A percentile compares a stretch with the other conserved stretches of the same genome.
phyloP scores from a whole-genome alignment of 2,329 filamentous ascomycete species.

The Claviceps spartinae region DNA sequence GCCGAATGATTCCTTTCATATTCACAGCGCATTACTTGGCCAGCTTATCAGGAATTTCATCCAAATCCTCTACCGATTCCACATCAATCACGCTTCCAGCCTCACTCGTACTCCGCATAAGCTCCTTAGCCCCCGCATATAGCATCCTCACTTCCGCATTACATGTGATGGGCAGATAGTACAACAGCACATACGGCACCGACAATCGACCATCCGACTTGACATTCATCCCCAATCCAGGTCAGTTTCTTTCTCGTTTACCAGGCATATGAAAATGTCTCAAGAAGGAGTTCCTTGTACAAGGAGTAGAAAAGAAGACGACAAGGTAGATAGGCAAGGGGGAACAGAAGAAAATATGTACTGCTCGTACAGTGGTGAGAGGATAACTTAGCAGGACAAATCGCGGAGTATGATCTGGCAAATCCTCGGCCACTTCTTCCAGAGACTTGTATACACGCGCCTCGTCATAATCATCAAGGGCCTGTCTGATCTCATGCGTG shows the following conservation, averaged over 20 bases:
- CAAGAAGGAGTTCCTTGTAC: no score
- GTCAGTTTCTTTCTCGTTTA: not conserved
- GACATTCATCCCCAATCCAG: not conserved
- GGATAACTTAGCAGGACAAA: conserved; percentile 89
- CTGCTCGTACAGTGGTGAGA: conserved; percentile 23
- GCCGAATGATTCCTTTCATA: not conserved
- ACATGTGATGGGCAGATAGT: conserved; percentile 87
- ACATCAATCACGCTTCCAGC: conserved; percentile 82
- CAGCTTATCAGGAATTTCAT: conserved; percentile 61
- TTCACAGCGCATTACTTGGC: conserved; percentile 12
- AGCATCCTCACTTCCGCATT: conserved; percentile 81
- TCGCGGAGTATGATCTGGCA: conserved; percentile 83
- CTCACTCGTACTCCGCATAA: conserved; percentile 87
- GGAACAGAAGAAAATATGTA: not conserved
- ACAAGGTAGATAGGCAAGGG: not conserved
- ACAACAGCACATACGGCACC: conserved; percentile 87
- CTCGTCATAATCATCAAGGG: conserved; percentile 39
- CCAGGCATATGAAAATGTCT: not conserved
- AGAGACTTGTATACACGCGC: conserved; percentile 67
- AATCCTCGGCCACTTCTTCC: conserved; percentile 69
- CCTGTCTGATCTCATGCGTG: conserved; percentile 77
- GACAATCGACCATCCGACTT: conserved; percentile 65
- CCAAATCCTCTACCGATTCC: conserved; percentile 64
- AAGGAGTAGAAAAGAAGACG: not conserved
- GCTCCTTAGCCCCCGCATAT: conserved; percentile 89